These are phyloP conservation scores for Pistacia vera DNA, from an alignment of 345 rosid species.

Conservation along the genomic window DNA sequence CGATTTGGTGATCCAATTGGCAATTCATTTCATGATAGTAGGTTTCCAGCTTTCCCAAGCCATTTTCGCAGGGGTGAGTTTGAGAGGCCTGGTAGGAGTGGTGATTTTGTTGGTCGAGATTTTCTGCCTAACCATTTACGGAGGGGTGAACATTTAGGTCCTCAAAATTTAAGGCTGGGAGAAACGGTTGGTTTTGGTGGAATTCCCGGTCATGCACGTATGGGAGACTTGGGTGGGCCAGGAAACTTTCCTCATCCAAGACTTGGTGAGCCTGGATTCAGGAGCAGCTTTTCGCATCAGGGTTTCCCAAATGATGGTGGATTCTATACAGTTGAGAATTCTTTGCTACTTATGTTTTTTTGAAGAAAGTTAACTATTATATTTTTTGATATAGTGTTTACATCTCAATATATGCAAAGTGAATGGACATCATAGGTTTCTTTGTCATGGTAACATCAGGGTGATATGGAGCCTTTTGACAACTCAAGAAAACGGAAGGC, in stretches of 20 bases:
- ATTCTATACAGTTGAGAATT: conserved; percentile 51
- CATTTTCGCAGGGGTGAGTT: conserved; percentile 50
- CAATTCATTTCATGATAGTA: conserved; percentile 36
- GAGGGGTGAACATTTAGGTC: conserved; percentile 58
- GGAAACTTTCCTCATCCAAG: conserved; percentile 40
- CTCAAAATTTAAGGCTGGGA: conserved; percentile 36
- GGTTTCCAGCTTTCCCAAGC: conserved; percentile 44
- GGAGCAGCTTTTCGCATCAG: conserved; percentile 52
- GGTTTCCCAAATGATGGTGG: conserved; percentile 50
- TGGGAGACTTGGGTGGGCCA: conserved; percentile 46
- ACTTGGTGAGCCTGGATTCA: conserved; percentile 66
- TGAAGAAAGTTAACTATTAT: neutral
- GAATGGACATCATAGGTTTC: conserved; percentile 1
- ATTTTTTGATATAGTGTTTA: neutral
- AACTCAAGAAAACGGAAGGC: conserved; percentile 56
- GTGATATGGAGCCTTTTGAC: conserved; percentile 49
- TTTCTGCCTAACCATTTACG: conserved; percentile 42
- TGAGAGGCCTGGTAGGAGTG: conserved; percentile 54
- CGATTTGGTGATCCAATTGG: conserved; percentile 38
- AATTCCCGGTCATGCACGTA: conserved; percentile 38
- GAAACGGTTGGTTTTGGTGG: conserved; percentile 40
- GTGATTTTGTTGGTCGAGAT: conserved; percentile 40
- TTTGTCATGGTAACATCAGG: conserved; percentile 37
- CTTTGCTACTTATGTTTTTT: conserved; percentile 5
- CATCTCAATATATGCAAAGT: neutral